A percentile compares a stretch with the other conserved stretches of the same genome.
These are phyloP conservation scores for Sporopachydermia lactativora DNA, from an alignment of 805 yeast genomes.

Conservation along the genomic window DNA sequence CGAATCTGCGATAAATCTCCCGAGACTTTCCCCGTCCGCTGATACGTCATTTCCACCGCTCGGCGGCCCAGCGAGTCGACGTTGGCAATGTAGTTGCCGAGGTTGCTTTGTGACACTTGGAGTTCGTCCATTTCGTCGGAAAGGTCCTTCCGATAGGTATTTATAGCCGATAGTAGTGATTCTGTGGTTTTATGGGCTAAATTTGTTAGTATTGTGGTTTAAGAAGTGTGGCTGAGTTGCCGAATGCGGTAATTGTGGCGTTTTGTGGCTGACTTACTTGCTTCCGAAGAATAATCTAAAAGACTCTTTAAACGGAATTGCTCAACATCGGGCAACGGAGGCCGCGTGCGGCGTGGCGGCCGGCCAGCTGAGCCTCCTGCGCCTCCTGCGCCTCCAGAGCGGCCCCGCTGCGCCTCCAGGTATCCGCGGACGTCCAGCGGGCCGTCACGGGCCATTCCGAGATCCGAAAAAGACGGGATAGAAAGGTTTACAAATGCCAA, in stretches of 20 bases:
- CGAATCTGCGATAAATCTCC: neutral
- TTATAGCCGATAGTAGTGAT: neutral
- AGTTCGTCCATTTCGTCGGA: conserved; percentile 9
- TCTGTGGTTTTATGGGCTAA: neutral
- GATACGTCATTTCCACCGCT: conserved; percentile 5
- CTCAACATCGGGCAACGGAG: neutral
- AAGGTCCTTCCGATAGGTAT: conserved; percentile 9
- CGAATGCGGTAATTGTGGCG: too few species aligned
- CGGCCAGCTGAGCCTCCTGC: too few species aligned
- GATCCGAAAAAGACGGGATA: too few species aligned
- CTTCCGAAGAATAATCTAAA: neutral
- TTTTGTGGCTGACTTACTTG: too few species aligned
- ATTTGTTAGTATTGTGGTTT: neutral
- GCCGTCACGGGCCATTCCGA: too few species aligned
- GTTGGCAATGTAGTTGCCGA: conserved; percentile 8
- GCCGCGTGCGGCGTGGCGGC: too few species aligned
- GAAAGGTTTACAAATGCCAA: too few species aligned
- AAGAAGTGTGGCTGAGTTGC: too few species aligned
- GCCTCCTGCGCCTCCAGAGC: too few species aligned
- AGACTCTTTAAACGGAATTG: neutral
- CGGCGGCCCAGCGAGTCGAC: conserved; percentile 9
- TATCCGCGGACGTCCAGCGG: neutral
- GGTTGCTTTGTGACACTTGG: conserved; percentile 6
- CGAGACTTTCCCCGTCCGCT: neutral
- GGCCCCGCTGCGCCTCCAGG: too few species aligned